Percentiles rank a stretch among this genome's conserved stretches.
These are phyloP conservation scores for Yamadazyma buinensis DNA, from an alignment of 1,139 yeast species.

Conservation along the genomic window DNA sequence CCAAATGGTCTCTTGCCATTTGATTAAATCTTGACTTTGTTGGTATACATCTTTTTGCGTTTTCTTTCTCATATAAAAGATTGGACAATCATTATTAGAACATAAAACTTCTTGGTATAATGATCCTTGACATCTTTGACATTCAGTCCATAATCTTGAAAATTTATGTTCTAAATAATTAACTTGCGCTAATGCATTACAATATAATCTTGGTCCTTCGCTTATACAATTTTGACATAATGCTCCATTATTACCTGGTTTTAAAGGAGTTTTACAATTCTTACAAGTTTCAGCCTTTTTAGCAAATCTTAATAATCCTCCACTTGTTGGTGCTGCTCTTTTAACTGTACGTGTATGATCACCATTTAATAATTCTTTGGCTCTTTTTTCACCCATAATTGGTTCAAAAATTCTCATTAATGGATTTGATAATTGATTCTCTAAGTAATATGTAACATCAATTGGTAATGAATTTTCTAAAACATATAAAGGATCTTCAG, in stretches of 20 bases:
- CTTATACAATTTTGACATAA: slow-evolving; percentile 78
- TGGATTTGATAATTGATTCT: slow-evolving; percentile 91
- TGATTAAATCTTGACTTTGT: slow-evolving; percentile 65
- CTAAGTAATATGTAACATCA: slow-evolving; percentile 91
- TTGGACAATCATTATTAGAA: slow-evolving; percentile 94
- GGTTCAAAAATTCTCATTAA: slow-evolving; percentile 93
- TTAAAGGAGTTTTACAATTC: slow-evolving; percentile 80
- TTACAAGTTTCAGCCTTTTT: slow-evolving; percentile 86
- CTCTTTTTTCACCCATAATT: slow-evolving; percentile 80
- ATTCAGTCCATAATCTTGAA: slow-evolving; percentile 94
- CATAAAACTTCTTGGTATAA: slow-evolving; percentile 94
- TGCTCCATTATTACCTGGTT: slow-evolving; percentile 64
- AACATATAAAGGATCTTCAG: slow-evolving; percentile 94
- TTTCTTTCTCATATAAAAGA: slow-evolving; percentile 94
- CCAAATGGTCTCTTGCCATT: slow-evolving; percentile 68
- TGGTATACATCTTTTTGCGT: slow-evolving; percentile 82
- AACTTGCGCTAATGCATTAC: slow-evolving; percentile 74
- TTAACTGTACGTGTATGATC: slow-evolving; percentile 79
- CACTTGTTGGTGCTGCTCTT: slow-evolving; percentile 60
- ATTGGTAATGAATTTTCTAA: slow-evolving; percentile 89
- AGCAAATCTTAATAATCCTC: slow-evolving; percentile 89
- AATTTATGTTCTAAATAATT: slow-evolving; percentile 79
- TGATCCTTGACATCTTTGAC: slow-evolving; percentile 97
- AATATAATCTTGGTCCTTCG: slow-evolving; percentile 79
- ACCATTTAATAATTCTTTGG: slow-evolving; percentile 74